Evolutionary conservation across 306 rosid species (phyloP).

Genomic region (Gastrolobium bilobum): DNA sequence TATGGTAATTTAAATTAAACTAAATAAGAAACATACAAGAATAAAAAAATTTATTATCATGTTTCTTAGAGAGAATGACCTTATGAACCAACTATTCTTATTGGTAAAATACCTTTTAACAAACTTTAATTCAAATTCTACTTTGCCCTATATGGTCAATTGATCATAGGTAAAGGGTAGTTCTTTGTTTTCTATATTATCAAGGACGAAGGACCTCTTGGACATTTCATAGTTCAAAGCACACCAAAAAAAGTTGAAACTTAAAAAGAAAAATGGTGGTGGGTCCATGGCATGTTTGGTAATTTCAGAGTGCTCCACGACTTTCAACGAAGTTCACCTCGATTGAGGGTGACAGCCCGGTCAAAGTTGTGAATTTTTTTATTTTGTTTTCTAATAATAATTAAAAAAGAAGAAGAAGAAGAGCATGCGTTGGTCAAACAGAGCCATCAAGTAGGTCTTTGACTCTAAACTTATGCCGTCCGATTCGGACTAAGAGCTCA

Average conservation of each 20-base stretch:
- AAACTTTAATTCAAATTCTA: too few relatives aligned
- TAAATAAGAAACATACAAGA: too few relatives aligned
- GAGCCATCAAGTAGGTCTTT: conserved; percentile 66
- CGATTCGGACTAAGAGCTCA: neutral
- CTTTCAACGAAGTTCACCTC: conserved; percentile 78
- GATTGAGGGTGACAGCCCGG: conserved; percentile 78
- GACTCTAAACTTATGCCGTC: conserved; percentile 56
- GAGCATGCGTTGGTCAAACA: conserved; percentile 66
- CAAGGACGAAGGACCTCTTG: conserved; percentile 5
- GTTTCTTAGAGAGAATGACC: too few relatives aligned
- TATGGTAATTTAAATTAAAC: too few relatives aligned
- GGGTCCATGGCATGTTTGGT: conserved; percentile 49
- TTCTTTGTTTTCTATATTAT: neutral
- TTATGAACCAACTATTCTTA: too few relatives aligned
- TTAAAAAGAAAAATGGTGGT: neutral
- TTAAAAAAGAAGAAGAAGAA: conserved; percentile 1
- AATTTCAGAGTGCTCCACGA: conserved; percentile 32
- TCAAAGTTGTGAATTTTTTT: conserved; percentile 68
- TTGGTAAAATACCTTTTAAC: too few relatives aligned
- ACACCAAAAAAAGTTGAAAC: neutral
- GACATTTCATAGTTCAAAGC: conserved; percentile 26
- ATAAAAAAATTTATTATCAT: too few relatives aligned
- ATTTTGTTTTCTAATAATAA: conserved; percentile 38
- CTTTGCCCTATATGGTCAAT: too few relatives aligned
- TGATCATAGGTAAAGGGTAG: too few relatives aligned